phyloP scores from a whole-genome alignment of 495 filamentous ascomycete species.

The Xylaria sp. region DNA sequence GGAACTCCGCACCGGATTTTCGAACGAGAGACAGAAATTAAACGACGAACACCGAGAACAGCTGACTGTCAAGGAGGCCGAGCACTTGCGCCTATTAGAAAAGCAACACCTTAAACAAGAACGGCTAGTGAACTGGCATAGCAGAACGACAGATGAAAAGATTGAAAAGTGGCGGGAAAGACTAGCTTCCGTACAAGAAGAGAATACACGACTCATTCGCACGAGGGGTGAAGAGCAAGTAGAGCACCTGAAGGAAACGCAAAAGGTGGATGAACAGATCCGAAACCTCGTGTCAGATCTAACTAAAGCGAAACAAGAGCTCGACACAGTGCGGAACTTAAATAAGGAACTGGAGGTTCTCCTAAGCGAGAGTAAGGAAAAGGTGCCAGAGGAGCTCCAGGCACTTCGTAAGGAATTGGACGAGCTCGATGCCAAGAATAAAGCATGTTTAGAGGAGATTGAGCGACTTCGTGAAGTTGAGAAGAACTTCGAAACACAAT shows the following conservation, averaged over 20 bases:
- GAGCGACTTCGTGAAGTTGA: background rate
- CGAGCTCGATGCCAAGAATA: background rate
- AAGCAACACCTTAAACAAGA: conserved; percentile 2
- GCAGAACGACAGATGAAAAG: background rate
- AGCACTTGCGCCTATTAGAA: background rate
- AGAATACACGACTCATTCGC: conserved; percentile 4
- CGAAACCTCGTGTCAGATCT: background rate
- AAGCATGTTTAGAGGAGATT: background rate
- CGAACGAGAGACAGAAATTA: background rate
- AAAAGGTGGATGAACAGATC: background rate
- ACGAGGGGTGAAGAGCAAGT: background rate
- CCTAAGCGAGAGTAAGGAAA: background rate
- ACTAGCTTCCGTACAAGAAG: background rate
- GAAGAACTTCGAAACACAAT: background rate
- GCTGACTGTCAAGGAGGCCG: background rate
- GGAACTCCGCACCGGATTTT: background rate
- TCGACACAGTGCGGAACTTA: background rate
- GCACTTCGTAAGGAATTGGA: background rate
- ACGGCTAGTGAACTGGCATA: background rate
- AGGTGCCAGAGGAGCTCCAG: background rate
- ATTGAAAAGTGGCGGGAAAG: background rate
- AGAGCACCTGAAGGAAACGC: background rate
- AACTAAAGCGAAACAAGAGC: background rate
- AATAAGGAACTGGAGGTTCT: background rate
- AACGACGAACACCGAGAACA: background rate